Conservation (phyloP, 768 basidiomycete genomes). For the Boletellus emodensis region DNA sequence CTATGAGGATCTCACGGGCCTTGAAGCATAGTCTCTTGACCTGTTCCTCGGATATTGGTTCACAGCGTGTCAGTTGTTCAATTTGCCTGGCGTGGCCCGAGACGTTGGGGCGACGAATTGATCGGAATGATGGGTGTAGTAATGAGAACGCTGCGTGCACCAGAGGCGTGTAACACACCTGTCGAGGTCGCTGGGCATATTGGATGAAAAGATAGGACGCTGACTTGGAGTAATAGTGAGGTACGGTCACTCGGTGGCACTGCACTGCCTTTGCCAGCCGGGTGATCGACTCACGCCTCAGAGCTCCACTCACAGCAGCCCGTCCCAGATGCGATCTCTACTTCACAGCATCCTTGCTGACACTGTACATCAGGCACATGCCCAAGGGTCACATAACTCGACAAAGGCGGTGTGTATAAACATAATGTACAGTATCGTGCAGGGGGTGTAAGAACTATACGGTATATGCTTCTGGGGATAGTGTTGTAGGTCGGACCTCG, state of each 20-base stretch:
- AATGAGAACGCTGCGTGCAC: conserved; percentile 24
- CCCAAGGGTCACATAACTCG: conserved; percentile 5
- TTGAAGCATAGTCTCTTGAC: conserved; percentile 95
- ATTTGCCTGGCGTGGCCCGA: conserved; percentile 67
- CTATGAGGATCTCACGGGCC: conserved; percentile 93
- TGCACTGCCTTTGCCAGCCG: conserved; percentile 22
- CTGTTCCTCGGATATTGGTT: conserved; percentile 92
- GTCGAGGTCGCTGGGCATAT: conserved; percentile 56
- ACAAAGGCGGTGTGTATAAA: conserved; percentile 22
- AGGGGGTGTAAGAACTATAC: conserved; percentile 26
- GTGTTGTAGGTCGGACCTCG: conserved; percentile 16
- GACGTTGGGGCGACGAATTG: conserved; percentile 17
- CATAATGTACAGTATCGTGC: conserved; percentile 33
- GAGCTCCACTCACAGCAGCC: no score
- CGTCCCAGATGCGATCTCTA: no score
- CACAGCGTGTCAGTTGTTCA: conserved; percentile 87
- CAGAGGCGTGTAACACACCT: conserved; percentile 41
- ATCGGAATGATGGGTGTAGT: conserved; percentile 20
- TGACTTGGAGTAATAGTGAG: conserved; percentile 29
- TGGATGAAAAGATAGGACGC: conserved; percentile 25
- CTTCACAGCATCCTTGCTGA: conserved; percentile 4
- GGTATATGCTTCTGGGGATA: conserved; percentile 30
- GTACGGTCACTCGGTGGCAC: conserved; percentile 23
- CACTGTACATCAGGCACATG: conserved; percentile 26
- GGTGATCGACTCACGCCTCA: conserved; percentile 15